Evolutionary conservation across 169 alveolate species (phyloP).

Genomic region (Cryptosporidium tyzzeri): DNA sequence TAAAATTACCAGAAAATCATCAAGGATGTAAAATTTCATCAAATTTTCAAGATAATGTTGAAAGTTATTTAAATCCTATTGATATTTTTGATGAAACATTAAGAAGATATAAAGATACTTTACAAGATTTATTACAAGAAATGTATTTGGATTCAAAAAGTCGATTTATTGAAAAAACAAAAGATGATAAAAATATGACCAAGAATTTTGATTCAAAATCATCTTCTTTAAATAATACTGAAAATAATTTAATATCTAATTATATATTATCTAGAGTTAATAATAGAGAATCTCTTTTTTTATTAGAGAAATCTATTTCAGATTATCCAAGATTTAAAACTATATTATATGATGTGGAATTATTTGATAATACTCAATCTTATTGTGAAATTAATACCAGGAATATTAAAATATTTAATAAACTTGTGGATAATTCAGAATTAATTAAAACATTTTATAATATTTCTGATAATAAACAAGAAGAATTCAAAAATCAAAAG

Average conservation of each 20-base stretch:
- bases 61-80: constrained; percentile 24
- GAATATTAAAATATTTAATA: constrained; percentile 30
- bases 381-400: constrained; percentile 50
- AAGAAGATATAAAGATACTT: constrained; percentile 39
- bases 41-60: neutral
- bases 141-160: constrained; percentile 22
- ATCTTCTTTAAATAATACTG: neutral
- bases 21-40: neutral
- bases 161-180: neutral
- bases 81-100: constrained; percentile 67
- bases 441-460: constrained; percentile 15
- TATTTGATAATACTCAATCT: constrained; percentile 32
- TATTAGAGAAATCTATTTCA: constrained; percentile 51
- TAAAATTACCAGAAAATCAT: constrained; percentile 47
- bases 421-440: neutral
- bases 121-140: constrained; percentile 50
- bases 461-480: neutral
- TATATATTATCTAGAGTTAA: constrained; percentile 38
- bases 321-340: constrained; percentile 57
- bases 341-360: constrained; percentile 19
- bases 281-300: constrained; percentile 39
- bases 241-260: neutral
- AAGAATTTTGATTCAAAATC: neutral
- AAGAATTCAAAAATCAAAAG: neutral
- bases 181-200: neutral